Evolutionary conservation across 305 asterid species (phyloP), one percentile per base, ranked within the genome.

Genomic region (Coffea humblotiana): DNA sequence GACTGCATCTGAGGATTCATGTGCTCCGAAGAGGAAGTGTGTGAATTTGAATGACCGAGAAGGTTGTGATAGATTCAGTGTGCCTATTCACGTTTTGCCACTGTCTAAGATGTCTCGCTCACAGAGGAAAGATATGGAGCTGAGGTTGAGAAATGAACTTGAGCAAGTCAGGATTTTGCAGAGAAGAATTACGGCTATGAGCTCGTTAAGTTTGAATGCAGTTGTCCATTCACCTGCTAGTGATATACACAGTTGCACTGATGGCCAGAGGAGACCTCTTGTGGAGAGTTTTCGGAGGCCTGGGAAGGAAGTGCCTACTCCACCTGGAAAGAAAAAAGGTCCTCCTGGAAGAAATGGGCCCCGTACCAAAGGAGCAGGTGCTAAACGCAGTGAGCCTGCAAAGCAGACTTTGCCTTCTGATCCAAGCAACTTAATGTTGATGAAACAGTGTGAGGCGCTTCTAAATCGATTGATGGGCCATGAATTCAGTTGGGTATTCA

Each of bases 401-500:
- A 86, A 83, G 85, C 95, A 86, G 65, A 56, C 80, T 72, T 74
- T 47, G 49, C 82, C 81, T 10, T 87, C 84, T 68, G 79, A 78
- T 77, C 83, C 90, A 37, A 86, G 35, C 76, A 86, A 74, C 48
- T 88, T 68, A 48, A 78, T 88, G 81, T 70, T 91, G 81, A 86
- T 88, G 90, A 92, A 90, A 64, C 80, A 81, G 77, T 93, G 97
- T 74, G 84, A 72, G 40, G 70, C 75, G 19, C 81, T 92, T 72
- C 85, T 93, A 25, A 93, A 87, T 88, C 87, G 92, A 78, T 54
- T 93, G 88, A 87, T 89, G 91, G 90, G 88, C 87, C 98, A 93
- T 86, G 91, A 93, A 76, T 92, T 81, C 78, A 91, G 83, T 69
- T 91, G 94, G 95, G 95, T 92, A 58, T 93, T 93, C 79, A 87